Evolutionary conservation across 176 grass and related monocot genomes (phyloP).

Genomic region (Tillandsia fasciculata): DNA sequence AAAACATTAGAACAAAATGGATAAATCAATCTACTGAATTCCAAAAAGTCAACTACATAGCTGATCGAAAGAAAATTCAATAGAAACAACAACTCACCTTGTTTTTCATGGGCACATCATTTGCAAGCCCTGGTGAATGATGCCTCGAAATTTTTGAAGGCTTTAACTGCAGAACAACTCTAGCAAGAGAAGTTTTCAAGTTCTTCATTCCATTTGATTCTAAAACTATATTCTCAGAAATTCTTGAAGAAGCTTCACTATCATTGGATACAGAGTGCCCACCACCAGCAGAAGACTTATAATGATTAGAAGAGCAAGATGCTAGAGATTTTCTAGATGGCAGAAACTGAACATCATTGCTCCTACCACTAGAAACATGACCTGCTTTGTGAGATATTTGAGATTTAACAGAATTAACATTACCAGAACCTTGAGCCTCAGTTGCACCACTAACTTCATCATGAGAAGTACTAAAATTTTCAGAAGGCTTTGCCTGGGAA

Average conservation of each 20-base stretch:
- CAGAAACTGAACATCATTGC: background rate
- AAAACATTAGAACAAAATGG: background rate
- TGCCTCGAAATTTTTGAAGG: constrained; percentile 12
- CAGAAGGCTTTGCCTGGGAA: constrained; percentile 4
- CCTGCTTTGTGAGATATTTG: background rate
- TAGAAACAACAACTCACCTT: constrained; percentile 9
- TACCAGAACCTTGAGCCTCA: background rate
- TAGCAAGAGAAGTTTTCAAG: constrained; percentile 12
- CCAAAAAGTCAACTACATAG: background rate
- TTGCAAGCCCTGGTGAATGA: background rate
- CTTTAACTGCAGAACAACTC: constrained; percentile 20
- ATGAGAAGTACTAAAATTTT: constrained; percentile 10
- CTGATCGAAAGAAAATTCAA: background rate
- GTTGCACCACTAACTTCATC: background rate
- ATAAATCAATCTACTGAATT: constrained; percentile 1
- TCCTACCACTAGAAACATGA: background rate
- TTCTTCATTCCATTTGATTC: background rate
- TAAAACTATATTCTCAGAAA: constrained; percentile 2
- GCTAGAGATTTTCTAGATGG: constrained; percentile 9
- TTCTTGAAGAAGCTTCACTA: constrained; percentile 10
- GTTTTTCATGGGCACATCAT: constrained; percentile 4
- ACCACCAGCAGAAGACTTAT: background rate
- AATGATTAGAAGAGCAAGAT: background rate
- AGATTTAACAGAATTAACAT: constrained; percentile 2
- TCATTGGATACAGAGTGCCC: background rate